Base-by-base conservation (phyloP, 176 grass and related monocot species). In the Cocos nucifera region DNA sequence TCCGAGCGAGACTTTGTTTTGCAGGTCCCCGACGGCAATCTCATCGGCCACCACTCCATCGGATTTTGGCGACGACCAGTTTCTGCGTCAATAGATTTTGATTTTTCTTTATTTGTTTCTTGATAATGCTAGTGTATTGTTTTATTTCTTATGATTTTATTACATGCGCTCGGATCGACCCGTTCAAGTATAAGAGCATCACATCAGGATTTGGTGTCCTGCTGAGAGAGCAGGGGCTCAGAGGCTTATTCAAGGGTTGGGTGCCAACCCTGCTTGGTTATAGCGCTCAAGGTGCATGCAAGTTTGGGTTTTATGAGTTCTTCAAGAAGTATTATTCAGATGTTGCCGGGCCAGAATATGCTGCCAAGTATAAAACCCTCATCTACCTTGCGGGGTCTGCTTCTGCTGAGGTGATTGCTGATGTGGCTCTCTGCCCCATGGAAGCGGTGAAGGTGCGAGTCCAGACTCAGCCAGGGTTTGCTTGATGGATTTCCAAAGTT, bases 291-390 rank as follows among this genome's bases (percentile, higher is more conserved):
- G 92, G 92, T 16, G 83, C 78, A 29, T 88, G 74, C 80, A 96
- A 96, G 71, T 96, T 82, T 75, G 92, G 92, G 58, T 86, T 90
- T 56, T 96, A 96, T 19, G 92, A 96, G 67, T 85, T 87, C 73
- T 90, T 96, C 62, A 96, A 88, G 75, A 96, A 80, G 62, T 69
- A 69, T 22, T 96, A 87, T 68, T 72, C 87, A 9, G 92, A 90
- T 62, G 52, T 85, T 50, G 72, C 77, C 21, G 86, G 78, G 8
- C 75, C 83, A 0, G 69, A 89, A 18, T 55, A 77, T 60, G 78
- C 78, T 16, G 67, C 77, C 17, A 82, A 61, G 48, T 70, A 72
- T 21, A 90, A 78, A 73, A 85, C 83, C 14, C 22, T 78, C 4
- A 72, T 90, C 5, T 90, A 90, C 71, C 83, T 96, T 54, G 80